These are phyloP conservation scores for Trichosporon ovoides DNA, from an alignment of 1,284 basidiomycete species.

Conservation along the genomic window DNA sequence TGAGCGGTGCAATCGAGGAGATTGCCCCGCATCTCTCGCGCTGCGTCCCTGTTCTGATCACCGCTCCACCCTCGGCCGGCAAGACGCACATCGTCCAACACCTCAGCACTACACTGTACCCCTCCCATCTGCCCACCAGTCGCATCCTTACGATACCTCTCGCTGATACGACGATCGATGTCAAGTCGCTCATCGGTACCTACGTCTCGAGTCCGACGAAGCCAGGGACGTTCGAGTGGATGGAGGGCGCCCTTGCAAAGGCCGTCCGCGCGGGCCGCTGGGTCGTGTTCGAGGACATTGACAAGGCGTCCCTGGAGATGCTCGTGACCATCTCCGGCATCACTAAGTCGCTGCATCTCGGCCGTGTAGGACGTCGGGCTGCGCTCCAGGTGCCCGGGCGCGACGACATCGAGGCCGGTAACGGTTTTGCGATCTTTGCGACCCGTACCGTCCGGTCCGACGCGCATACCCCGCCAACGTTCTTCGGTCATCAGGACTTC, in stretches of 20 bases:
- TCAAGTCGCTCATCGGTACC: slow-evolving; percentile 87
- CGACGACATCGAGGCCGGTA: slow-evolving; percentile 63
- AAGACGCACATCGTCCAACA: slow-evolving; percentile 79
- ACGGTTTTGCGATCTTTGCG: slow-evolving; percentile 72
- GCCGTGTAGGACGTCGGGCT: slow-evolving; percentile 60
- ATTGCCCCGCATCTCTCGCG: slow-evolving; percentile 65
- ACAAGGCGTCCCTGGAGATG: slow-evolving; percentile 79
- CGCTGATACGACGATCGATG: slow-evolving; percentile 89
- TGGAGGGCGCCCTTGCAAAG: slow-evolving; percentile 86
- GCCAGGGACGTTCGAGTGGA: slow-evolving; percentile 92
- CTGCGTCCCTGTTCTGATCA: slow-evolving; percentile 73
- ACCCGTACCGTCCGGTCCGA: slow-evolving; percentile 61
- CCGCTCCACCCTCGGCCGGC: slow-evolving; percentile 82
- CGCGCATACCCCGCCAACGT: slow-evolving; percentile 53
- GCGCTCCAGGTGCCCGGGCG: slow-evolving; percentile 63
- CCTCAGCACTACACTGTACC: slow-evolving; percentile 60
- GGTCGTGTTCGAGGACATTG: slow-evolving; percentile 91
- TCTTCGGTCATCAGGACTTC: slow-evolving; percentile 78
- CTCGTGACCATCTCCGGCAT: slow-evolving; percentile 77
- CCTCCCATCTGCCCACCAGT: slow-evolving; percentile 53
- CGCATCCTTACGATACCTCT: slow-evolving; percentile 76
- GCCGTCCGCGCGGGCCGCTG: slow-evolving; percentile 88
- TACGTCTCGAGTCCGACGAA: slow-evolving; percentile 81
- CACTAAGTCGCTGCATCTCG: slow-evolving; percentile 67
- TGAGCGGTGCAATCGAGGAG: slow-evolving; percentile 57